These are phyloP conservation scores for Cystofilobasidium ferigula DNA, from an alignment of 768 basidiomycete species.

Conservation along the genomic window DNA sequence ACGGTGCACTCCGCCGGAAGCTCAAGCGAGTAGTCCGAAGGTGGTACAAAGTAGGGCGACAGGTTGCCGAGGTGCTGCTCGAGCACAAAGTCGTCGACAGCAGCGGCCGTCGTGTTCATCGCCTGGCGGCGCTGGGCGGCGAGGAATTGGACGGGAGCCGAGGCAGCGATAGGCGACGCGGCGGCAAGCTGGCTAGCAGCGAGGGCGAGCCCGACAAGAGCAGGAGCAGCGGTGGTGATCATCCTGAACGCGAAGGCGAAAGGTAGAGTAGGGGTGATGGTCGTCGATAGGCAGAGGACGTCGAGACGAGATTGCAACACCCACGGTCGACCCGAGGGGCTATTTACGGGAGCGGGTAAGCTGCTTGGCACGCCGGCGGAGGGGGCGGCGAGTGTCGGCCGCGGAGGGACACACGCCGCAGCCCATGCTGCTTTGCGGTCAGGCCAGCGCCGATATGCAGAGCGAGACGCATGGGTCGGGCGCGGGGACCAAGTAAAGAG, in stretches of 20 bases:
- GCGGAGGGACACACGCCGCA: too few relatives aligned
- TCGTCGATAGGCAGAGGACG: not conserved
- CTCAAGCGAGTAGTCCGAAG: constrained; percentile 11
- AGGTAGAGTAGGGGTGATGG: not conserved
- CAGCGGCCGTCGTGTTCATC: not conserved
- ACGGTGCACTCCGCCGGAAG: constrained; percentile 15
- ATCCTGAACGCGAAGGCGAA: not conserved
- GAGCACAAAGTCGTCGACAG: constrained; percentile 2
- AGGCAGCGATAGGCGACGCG: not conserved
- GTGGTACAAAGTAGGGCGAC: constrained; percentile 10
- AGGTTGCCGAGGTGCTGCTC: constrained; percentile 20
- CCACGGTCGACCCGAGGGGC: too few relatives aligned
- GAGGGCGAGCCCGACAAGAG: not conserved
- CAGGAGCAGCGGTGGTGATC: not conserved
- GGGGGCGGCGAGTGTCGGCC: too few relatives aligned
- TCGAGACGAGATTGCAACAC: not conserved
- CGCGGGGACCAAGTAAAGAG: too few relatives aligned
- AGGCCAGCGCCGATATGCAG: too few relatives aligned
- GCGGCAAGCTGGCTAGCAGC: not conserved
- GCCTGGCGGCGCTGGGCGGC: not conserved
- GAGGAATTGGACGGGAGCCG: not conserved
- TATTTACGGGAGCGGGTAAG: too few relatives aligned
- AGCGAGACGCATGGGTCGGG: too few relatives aligned
- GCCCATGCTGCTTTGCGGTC: too few relatives aligned
- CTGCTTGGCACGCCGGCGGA: too few relatives aligned